A percentile compares a stretch with the other conserved stretches of the same genome.
Evolutionary conservation across 495 filamentous ascomycete genomes (phyloP).

Genomic region (Pyrenula massariospora): DNA sequence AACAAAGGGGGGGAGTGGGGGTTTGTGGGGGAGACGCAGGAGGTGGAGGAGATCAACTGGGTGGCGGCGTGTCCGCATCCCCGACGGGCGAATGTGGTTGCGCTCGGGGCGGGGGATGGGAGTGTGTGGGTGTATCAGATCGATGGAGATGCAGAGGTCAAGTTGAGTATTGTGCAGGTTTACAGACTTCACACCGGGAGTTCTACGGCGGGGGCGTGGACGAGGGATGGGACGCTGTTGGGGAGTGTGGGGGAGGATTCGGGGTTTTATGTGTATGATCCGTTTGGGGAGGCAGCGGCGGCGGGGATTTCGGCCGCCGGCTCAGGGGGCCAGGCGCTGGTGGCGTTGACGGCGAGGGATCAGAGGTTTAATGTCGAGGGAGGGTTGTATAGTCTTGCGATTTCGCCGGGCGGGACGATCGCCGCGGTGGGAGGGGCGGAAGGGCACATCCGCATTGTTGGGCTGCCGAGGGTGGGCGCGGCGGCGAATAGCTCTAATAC

Average conservation of each 20-base stretch:
- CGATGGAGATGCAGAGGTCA: slow-evolving; percentile 48
- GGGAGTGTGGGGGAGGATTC: slow-evolving; percentile 85
- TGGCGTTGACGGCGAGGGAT: slow-evolving; percentile 71
- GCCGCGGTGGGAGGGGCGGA: slow-evolving; percentile 80
- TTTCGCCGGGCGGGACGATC: slow-evolving; percentile 65
- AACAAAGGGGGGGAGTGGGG: slow-evolving; percentile 38
- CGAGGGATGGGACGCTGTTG: slow-evolving; percentile 74
- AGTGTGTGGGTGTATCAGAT: slow-evolving; percentile 90
- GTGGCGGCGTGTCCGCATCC: slow-evolving; percentile 60
- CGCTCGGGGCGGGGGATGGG: slow-evolving; percentile 85
- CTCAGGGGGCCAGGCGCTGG: slow-evolving; percentile 57
- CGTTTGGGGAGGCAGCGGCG: slow-evolving; percentile 71
- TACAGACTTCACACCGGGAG: slow-evolving; percentile 82
- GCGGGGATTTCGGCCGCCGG: slow-evolving; percentile 52
- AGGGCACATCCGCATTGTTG: slow-evolving; percentile 72
- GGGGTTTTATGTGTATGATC: slow-evolving; percentile 85
- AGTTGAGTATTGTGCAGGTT: slow-evolving; percentile 71
- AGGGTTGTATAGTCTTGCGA: slow-evolving; percentile 74
- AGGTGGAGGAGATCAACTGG: slow-evolving; percentile 95
- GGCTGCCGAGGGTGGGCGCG: slow-evolving; percentile 57
- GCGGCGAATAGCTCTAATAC: slow-evolving; percentile 19
- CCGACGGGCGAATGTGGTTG: slow-evolving; percentile 66
- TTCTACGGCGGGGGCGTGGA: slow-evolving; percentile 87
- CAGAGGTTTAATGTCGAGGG: slow-evolving; percentile 87
- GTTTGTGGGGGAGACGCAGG: slow-evolving; percentile 60